A percentile compares a stretch with the other conserved stretches of the same genome.
Conservation (phyloP, 2,329 filamentous ascomycete genomes). For the Diaporthe sp. region DNA sequence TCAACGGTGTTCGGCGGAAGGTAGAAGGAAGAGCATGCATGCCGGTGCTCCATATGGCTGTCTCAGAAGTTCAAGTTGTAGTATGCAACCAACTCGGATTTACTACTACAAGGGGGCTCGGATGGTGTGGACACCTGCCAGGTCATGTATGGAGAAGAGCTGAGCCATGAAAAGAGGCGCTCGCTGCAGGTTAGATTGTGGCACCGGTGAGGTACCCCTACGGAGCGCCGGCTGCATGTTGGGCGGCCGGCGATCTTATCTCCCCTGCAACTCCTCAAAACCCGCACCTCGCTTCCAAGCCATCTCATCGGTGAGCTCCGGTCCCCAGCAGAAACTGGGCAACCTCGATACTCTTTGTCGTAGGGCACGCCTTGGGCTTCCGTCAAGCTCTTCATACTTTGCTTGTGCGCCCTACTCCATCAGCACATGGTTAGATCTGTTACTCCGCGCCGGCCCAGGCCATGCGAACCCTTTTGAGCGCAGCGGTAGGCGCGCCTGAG, state of each 20-base stretch:
- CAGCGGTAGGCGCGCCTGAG: too few relatives aligned
- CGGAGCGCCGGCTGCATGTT: not conserved
- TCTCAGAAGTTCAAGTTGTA: not conserved
- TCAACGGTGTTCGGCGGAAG: not conserved
- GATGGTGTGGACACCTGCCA: not conserved
- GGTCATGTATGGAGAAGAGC: not conserved
- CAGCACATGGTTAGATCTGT: not conserved
- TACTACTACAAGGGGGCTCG: not conserved
- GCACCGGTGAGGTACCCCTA: not conserved
- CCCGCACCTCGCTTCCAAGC: not conserved
- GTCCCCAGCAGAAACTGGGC: not conserved
- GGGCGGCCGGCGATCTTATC: not conserved
- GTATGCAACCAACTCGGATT: not conserved
- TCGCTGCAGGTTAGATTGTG: constrained; percentile 8
- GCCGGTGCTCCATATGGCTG: not conserved
- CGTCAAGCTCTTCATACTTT: not conserved
- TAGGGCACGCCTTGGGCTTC: not conserved
- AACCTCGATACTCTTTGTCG: not conserved
- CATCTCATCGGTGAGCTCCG: constrained; percentile 14
- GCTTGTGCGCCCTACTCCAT: not conserved
- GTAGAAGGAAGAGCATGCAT: too few relatives aligned
- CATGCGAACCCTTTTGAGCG: not conserved
- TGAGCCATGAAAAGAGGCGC: not conserved
- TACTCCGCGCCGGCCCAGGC: not conserved
- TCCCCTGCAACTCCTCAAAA: not conserved